Evolutionary conservation across 2,329 filamentous ascomycete genomes (phyloP).

Genomic region (Pleomassaria siparia): DNA sequence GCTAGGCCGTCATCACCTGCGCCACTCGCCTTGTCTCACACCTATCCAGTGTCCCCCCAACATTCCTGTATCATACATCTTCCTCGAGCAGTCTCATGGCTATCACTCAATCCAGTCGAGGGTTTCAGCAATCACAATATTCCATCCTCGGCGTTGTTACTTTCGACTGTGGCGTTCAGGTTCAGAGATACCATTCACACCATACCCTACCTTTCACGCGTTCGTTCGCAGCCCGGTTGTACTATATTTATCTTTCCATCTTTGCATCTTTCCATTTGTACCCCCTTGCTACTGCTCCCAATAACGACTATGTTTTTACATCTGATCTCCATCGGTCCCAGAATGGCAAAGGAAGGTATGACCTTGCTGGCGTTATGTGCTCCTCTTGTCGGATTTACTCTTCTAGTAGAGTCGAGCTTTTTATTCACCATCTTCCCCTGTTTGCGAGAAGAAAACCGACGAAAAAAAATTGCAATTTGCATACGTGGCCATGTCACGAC

Average conservation of each 20-base stretch:
- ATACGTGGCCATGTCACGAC: conserved; percentile 30
- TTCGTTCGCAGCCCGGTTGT: conserved; percentile 36
- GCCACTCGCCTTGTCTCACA: conserved; percentile 22
- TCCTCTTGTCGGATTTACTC: background rate
- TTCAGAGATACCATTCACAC: conserved; percentile 9
- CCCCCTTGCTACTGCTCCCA: background rate
- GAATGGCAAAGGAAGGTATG: conserved; percentile 16
- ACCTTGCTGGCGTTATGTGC: background rate
- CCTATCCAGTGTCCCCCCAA: conserved; percentile 13
- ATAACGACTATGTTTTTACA: conserved; percentile 4
- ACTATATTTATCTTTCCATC: conserved; percentile 24
- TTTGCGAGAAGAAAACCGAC: conserved; percentile 10
- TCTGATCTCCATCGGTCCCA: conserved; percentile 7
- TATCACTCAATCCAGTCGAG: conserved; percentile 14
- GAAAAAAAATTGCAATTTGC: conserved; percentile 9
- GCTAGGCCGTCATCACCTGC: conserved; percentile 19
- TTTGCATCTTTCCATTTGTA: too few species aligned
- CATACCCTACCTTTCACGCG: conserved; percentile 28
- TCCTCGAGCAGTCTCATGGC: conserved; percentile 22
- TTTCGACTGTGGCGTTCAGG: conserved; percentile 21
- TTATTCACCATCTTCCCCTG: conserved; percentile 4
- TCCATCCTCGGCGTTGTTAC: conserved; percentile 10
- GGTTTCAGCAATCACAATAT: conserved; percentile 2
- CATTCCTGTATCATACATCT: conserved; percentile 37
- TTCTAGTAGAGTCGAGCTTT: background rate